Conservation (phyloP, 768 basidiomycete species). For the Boletus pseudo-olivaceus region DNA sequence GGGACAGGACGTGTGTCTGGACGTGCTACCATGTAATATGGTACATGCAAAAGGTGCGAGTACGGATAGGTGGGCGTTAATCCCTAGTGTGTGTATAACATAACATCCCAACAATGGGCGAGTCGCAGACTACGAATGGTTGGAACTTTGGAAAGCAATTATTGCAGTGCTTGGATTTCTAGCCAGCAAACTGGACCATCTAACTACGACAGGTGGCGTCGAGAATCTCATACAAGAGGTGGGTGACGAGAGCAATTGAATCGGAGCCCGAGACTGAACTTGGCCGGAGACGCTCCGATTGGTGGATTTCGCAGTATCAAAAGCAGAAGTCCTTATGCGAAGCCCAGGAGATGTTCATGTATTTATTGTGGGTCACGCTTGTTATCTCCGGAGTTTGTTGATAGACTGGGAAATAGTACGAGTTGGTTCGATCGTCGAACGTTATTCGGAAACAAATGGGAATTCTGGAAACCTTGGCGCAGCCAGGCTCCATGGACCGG, state of each 20-base stretch:
- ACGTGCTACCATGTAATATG: slow-evolving; percentile 54
- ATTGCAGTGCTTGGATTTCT: slow-evolving; percentile 55
- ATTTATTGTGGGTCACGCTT: slow-evolving; percentile 50
- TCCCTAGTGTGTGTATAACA: neutral
- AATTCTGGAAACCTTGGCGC: slow-evolving; percentile 41
- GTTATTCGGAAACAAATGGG: slow-evolving; percentile 45
- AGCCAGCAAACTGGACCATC: slow-evolving; percentile 48
- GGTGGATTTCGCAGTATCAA: slow-evolving; percentile 50
- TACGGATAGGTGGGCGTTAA: slow-evolving; percentile 50
- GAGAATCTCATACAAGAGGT: slow-evolving; percentile 57
- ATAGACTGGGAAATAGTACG: slow-evolving; percentile 43
- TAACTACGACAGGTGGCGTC: slow-evolving; percentile 51
- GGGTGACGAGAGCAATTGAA: slow-evolving; percentile 9
- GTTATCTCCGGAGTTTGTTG: neutral
- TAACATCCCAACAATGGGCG: neutral
- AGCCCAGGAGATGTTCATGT: slow-evolving; percentile 54
- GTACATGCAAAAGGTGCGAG: slow-evolving; percentile 50
- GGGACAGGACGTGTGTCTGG: slow-evolving; percentile 51
- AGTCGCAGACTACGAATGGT: slow-evolving; percentile 59
- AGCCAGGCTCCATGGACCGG: slow-evolving; percentile 26
- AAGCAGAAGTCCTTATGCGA: slow-evolving; percentile 52
- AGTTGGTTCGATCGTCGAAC: slow-evolving; percentile 55
- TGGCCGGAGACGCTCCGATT: slow-evolving; percentile 44
- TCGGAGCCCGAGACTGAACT: neutral
- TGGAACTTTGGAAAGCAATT: slow-evolving; percentile 58